phyloP scores from a whole-genome alignment of 1,284 basidiomycete species.

The Fomitopsis pinicola region DNA sequence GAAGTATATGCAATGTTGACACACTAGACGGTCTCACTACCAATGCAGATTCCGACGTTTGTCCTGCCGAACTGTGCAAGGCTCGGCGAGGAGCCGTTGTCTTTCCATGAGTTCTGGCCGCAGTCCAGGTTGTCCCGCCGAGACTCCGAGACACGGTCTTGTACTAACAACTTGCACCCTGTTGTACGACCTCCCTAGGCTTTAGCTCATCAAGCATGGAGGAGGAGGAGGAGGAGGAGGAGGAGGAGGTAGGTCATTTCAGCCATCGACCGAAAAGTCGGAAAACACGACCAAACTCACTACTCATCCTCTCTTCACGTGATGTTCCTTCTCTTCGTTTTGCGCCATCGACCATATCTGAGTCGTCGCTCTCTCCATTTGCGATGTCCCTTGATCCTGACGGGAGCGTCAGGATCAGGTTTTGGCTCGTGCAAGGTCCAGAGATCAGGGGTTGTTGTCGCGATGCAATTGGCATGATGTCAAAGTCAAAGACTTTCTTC shows the following conservation, averaged over 20 bases:
- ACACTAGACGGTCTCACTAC: constrained; percentile 56
- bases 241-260: no score
- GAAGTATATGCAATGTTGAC: constrained; percentile 1
- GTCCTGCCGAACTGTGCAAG: constrained; percentile 58
- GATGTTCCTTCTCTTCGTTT: no score
- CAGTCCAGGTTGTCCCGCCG: constrained; percentile 52
- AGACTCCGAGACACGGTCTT: no score
- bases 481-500: background rate
- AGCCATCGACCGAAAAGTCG: no score
- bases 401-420: background rate
- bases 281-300: no score
- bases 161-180: no score
- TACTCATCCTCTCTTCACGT: no score
- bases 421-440: background rate
- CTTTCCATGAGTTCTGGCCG: constrained; percentile 67
- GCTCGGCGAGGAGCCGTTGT: constrained; percentile 50
- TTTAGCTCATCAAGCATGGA: no score
- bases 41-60: constrained; percentile 67
- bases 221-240: no score
- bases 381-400: background rate
- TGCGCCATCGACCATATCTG: no score
- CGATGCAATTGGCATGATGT: background rate
- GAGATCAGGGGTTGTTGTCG: background rate
- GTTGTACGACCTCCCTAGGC: no score
- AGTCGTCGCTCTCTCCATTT: background rate